phyloP scores from a whole-genome alignment of 2,329 filamentous ascomycete genomes.

The Beauveria medogensis region DNA sequence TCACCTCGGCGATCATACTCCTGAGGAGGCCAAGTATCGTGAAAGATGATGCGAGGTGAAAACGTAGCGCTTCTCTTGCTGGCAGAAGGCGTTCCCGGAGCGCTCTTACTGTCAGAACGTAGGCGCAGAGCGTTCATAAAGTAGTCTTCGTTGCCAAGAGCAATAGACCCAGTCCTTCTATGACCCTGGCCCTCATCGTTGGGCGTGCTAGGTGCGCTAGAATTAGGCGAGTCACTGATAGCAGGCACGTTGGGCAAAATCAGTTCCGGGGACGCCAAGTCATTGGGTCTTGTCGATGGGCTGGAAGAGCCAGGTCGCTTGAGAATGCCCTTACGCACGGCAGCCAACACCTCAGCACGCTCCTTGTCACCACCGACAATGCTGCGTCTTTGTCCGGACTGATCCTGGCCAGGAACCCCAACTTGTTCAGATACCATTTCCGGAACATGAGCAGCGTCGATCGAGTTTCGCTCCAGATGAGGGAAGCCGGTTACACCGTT shows the following conservation, averaged over 20 bases:
- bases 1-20: conserved; percentile 96
- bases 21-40: conserved; percentile 91
- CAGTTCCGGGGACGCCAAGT: conserved; percentile 43
- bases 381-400: conserved; percentile 65
- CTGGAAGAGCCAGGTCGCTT: conserved; percentile 67
- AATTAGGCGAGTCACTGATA: conserved; percentile 69
- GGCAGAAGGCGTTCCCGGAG: conserved; percentile 68
- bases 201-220: conserved; percentile 81
- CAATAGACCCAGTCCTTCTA: conserved; percentile 59
- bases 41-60: conserved; percentile 86
- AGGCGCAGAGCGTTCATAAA: conserved; percentile 73
- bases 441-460: conserved; percentile 53
- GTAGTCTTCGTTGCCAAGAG: conserved; percentile 79
- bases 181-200: conserved; percentile 66
- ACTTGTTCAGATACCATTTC: conserved; percentile 40
- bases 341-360: conserved; percentile 81
- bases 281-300: conserved; percentile 56
- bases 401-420: conserved; percentile 51
- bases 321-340: conserved; percentile 89
- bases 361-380: conserved; percentile 87
- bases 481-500: conserved; percentile 71
- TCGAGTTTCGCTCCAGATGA: conserved; percentile 72
- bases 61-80: conserved; percentile 64
- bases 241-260: conserved; percentile 54
- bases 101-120: conserved; percentile 68